Conservation (phyloP, 176 grass and related monocot genomes). For the Panicum miliaceum region DNA sequence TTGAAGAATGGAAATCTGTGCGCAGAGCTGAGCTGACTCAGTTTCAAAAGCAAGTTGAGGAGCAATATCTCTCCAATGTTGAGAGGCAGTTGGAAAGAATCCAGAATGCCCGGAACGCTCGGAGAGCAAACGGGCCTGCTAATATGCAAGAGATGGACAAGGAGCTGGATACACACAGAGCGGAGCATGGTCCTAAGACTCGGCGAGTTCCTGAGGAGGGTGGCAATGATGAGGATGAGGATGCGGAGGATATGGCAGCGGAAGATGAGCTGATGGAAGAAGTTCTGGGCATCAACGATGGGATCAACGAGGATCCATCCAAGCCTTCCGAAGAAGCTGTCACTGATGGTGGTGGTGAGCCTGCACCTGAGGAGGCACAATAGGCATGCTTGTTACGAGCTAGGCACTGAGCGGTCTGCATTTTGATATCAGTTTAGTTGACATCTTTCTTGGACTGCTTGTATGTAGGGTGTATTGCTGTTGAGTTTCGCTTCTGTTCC, state of each 20-base stretch:
- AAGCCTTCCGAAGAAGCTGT: slow-evolving; percentile 53
- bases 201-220: slow-evolving; percentile 62
- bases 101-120: slow-evolving; percentile 75
- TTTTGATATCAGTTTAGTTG: slow-evolving; percentile 23
- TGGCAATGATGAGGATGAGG: slow-evolving; percentile 76
- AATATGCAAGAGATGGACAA: slow-evolving; percentile 97
- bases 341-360: slow-evolving; percentile 40
- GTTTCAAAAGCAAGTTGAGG: slow-evolving; percentile 81
- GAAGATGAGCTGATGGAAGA: slow-evolving; percentile 96
- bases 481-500: background rate
- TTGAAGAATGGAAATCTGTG: slow-evolving; percentile 79
- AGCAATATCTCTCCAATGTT: slow-evolving; percentile 80
- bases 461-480: slow-evolving; percentile 17
- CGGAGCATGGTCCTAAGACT: slow-evolving; percentile 90
- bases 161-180: slow-evolving; percentile 85
- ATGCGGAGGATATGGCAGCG: slow-evolving; percentile 71
- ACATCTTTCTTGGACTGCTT: background rate
- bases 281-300: slow-evolving; percentile 66
- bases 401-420: slow-evolving; percentile 1
- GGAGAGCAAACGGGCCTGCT: slow-evolving; percentile 52
- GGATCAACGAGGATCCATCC: slow-evolving; percentile 49
- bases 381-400: slow-evolving; percentile 27
- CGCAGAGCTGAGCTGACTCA: slow-evolving; percentile 75
- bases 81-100: slow-evolving; percentile 83
- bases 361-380: slow-evolving; percentile 25